Evolutionary conservation across 495 filamentous ascomycete genomes (phyloP).

Genomic region (Annulohypoxylon maeteangense): DNA sequence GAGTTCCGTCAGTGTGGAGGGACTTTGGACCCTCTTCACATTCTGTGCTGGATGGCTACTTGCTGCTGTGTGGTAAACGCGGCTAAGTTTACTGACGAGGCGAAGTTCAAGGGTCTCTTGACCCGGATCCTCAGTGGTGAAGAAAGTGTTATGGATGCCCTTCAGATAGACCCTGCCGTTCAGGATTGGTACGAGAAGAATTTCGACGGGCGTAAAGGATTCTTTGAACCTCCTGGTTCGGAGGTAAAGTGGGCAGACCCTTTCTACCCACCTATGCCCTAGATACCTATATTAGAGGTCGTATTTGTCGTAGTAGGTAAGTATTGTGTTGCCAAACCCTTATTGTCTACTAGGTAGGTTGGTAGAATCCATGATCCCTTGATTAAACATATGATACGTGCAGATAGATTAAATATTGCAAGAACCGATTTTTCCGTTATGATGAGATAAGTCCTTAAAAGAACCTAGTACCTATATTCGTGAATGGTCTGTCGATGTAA

Average conservation of each 20-base stretch:
- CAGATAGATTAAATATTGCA: background rate
- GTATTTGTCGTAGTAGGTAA: background rate
- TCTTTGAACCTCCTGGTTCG: background rate
- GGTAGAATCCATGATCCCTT: background rate
- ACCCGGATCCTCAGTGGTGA: background rate
- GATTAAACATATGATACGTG: background rate
- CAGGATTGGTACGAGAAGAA: background rate
- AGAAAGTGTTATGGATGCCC: background rate
- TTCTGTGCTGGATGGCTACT: background rate
- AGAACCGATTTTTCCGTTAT: background rate
- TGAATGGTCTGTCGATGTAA: background rate
- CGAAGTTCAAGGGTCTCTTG: background rate
- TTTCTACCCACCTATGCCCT: background rate
- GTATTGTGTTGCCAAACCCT: background rate
- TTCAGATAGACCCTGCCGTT: background rate
- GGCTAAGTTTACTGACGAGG: background rate
- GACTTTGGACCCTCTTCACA: conserved; percentile 3
- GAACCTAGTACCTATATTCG: too few relatives aligned
- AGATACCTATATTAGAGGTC: background rate
- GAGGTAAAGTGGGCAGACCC: conserved; percentile 15
- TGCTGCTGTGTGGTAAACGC: background rate
- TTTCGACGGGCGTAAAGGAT: background rate
- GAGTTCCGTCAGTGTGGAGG: conserved; percentile 22
- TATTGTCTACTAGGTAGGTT: background rate
- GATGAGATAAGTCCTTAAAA: background rate